Evolutionary conservation across 768 basidiomycete genomes (phyloP).

Genomic region (Termitomyces sp.): DNA sequence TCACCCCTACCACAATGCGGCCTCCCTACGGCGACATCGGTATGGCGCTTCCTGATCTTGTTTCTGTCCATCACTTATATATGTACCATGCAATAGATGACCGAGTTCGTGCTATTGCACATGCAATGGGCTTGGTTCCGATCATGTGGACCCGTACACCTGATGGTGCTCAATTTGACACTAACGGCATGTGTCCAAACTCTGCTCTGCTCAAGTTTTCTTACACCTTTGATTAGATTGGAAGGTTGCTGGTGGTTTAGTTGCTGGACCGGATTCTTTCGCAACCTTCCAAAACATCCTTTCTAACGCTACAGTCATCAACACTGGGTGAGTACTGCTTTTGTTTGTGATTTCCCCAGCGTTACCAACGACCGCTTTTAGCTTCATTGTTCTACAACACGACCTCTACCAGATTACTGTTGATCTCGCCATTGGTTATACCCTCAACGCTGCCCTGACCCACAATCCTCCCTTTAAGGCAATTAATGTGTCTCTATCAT

Average conservation of each 20-base stretch:
- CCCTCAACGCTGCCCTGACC: conserved; percentile 69
- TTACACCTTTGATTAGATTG: conserved; percentile 53
- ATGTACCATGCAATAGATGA: conserved; percentile 51
- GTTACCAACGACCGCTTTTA: conserved; percentile 13
- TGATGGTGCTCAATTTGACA: conserved; percentile 57
- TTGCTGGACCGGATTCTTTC: conserved; percentile 62
- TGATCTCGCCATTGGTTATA: conserved; percentile 86
- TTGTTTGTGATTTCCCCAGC: not conserved
- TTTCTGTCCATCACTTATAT: not conserved
- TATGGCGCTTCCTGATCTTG: conserved; percentile 17
- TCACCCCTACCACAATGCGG: conserved; percentile 76
- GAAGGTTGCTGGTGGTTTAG: conserved; percentile 77
- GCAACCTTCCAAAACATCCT: conserved; percentile 74
- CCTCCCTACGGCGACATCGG: conserved; percentile 83
- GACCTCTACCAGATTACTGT: conserved; percentile 85
- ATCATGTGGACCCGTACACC: conserved; percentile 84
- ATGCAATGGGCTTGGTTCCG: conserved; percentile 90
- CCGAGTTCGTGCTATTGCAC: conserved; percentile 85
- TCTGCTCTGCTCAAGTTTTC: not conserved
- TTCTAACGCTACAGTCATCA: conserved; percentile 54
- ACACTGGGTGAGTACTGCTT: conserved; percentile 49
- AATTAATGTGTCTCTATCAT: conserved; percentile 13
- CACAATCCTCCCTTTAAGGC: conserved; percentile 67
- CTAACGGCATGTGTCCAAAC: conserved; percentile 50
- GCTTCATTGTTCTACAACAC: conserved; percentile 89